Conservation (phyloP, 2,329 filamentous ascomycete species). For the Fusarium sp. region DNA sequence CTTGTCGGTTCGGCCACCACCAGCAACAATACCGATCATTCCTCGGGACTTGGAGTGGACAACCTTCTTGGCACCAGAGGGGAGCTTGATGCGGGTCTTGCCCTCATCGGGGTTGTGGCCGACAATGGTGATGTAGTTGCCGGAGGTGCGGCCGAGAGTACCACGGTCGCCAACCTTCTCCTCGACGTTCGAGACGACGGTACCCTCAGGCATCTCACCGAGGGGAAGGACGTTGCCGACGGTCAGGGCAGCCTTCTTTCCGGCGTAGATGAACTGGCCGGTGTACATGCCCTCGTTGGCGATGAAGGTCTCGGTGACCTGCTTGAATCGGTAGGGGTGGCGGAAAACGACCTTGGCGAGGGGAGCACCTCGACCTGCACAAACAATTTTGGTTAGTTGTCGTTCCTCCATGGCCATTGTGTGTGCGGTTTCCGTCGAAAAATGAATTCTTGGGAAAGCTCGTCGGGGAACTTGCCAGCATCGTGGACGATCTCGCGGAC, state of each 20-base stretch:
- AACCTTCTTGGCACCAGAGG: constrained; percentile 98
- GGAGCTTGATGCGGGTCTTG: constrained; percentile 99
- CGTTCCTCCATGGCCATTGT: constrained; percentile 22
- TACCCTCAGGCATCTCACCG: constrained; percentile 96
- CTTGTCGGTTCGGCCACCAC: constrained; percentile 99
- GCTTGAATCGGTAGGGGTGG: constrained; percentile 98
- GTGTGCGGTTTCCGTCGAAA: constrained; percentile 22
- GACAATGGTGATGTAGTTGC: constrained; percentile 98
- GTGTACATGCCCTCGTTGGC: constrained; percentile 99
- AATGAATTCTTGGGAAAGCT: constrained; percentile 26
- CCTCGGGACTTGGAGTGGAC: constrained; percentile 89
- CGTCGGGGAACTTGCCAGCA: constrained; percentile 65
- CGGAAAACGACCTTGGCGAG: constrained; percentile 97
- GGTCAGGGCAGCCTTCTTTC: constrained; percentile 96
- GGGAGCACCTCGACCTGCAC: constrained; percentile 81
- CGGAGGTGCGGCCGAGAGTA: constrained; percentile 93
- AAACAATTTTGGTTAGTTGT: constrained; percentile 41
- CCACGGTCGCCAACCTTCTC: constrained; percentile 98
- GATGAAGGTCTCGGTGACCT: constrained; percentile 98
- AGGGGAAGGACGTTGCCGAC: constrained; percentile 98
- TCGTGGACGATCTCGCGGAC: constrained; percentile 99
- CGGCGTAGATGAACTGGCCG: constrained; percentile 99
- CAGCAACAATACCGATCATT: constrained; percentile 99
- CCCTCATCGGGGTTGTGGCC: constrained; percentile 98
- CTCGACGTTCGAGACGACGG: constrained; percentile 98